Conservation (phyloP, 176 grass and related monocot genomes). For the Avena eriantha region DNA sequence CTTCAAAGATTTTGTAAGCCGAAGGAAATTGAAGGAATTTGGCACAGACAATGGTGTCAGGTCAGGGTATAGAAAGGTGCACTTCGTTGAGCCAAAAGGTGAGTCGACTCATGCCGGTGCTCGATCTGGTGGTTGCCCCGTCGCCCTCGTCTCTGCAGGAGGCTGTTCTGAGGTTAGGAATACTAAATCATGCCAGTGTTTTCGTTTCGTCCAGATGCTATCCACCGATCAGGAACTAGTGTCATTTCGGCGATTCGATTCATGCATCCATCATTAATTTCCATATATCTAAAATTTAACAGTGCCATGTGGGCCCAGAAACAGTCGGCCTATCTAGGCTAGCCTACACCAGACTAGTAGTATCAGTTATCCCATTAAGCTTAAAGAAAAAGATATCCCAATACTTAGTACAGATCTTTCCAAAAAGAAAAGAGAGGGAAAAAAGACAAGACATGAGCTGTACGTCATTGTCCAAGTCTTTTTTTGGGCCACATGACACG, state of each 20-base stretch:
- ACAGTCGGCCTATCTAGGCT: background rate
- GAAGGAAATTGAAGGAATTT: background rate
- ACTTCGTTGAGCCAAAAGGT: background rate
- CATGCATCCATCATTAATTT: background rate
- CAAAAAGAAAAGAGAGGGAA: background rate
- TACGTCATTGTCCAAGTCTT: slow-evolving; percentile 13
- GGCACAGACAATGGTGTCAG: background rate
- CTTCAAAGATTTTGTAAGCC: background rate
- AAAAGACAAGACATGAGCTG: background rate
- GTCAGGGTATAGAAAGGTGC: slow-evolving; percentile 15
- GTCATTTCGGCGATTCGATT: slow-evolving; percentile 10
- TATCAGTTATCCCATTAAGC: background rate
- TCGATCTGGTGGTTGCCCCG: slow-evolving; percentile 32
- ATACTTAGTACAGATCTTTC: slow-evolving; percentile 10
- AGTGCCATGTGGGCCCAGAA: background rate
- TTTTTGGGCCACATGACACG: slow-evolving; percentile 13
- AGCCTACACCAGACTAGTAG: slow-evolving; percentile 9
- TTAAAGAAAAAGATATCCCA: background rate
- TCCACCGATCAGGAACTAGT: slow-evolving; percentile 25
- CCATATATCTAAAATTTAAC: background rate
- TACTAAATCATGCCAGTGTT: background rate
- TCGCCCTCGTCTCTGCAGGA: slow-evolving; percentile 30
- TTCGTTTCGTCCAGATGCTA: background rate
- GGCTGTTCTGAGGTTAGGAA: background rate
- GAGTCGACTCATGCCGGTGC: background rate